Percentiles rank a stretch among this genome's conserved stretches.
Evolutionary conservation across 2,329 filamentous ascomycete genomes (phyloP).

Genomic region (Stromatinia cepivora): DNA sequence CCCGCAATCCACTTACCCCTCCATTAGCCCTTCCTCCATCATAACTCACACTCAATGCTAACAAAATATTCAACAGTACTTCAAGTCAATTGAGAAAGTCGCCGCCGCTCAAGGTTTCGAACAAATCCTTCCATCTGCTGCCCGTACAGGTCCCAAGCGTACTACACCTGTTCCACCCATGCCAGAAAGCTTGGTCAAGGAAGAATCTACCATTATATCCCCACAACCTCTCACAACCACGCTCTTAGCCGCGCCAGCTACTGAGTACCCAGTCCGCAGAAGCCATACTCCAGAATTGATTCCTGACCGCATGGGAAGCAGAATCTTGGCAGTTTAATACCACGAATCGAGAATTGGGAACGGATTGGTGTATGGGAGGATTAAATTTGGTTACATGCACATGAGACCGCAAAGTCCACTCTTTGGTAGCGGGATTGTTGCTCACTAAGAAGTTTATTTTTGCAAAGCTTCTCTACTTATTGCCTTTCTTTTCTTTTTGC

Average conservation of each 20-base stretch:
- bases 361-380: background rate
- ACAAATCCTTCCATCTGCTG: conserved; percentile 57
- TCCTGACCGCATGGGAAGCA: conserved; percentile 48
- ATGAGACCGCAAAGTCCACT: background rate
- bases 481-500: background rate
- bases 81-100: conserved; percentile 69
- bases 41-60: background rate
- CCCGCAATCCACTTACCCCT: background rate
- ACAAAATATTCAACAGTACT: conserved; percentile 51
- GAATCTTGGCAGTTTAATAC: conserved; percentile 26
- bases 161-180: conserved; percentile 29
- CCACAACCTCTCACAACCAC: conserved; percentile 58
- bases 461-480: background rate
- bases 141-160: conserved; percentile 52
- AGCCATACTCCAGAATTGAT: conserved; percentile 60
- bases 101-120: conserved; percentile 58
- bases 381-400: background rate
- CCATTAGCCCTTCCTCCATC: background rate
- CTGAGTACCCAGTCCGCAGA: conserved; percentile 53
- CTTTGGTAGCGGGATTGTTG: background rate
- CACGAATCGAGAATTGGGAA: background rate
- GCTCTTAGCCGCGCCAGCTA: conserved; percentile 55
- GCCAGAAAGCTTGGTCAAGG: conserved; percentile 27
- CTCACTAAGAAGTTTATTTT: background rate
- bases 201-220: conserved; percentile 49